Conservation (phyloP, 1,284 basidiomycete genomes). For the Porodaedalea pini region DNA sequence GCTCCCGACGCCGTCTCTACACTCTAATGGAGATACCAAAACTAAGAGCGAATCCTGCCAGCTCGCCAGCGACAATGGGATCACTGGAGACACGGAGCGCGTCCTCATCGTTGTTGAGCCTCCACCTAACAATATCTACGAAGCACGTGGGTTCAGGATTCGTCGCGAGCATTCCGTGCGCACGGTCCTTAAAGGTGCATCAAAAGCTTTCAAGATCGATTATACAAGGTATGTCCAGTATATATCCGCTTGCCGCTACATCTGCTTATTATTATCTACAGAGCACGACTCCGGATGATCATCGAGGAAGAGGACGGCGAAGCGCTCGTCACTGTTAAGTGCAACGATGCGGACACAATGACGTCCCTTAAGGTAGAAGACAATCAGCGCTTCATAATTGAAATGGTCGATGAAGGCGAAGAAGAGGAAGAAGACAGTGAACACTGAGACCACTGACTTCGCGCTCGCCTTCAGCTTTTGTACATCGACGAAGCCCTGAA, state of each 20-base stretch:
- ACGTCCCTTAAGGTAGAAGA: slow-evolving; percentile 8
- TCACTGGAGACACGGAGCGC: slow-evolving; percentile 2
- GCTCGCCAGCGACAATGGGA: background rate
- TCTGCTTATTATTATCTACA: background rate
- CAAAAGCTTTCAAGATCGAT: slow-evolving; percentile 15
- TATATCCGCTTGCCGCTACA: no score
- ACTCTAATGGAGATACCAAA: no score
- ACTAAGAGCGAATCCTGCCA: background rate
- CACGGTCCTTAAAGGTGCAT: slow-evolving; percentile 18
- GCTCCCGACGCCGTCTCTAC: no score
- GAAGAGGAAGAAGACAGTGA: slow-evolving; percentile 1
- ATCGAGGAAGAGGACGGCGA: slow-evolving; percentile 1
- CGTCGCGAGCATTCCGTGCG: slow-evolving; percentile 13
- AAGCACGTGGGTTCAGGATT: slow-evolving; percentile 16
- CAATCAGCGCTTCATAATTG: slow-evolving; percentile 5
- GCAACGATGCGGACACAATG: slow-evolving; percentile 10
- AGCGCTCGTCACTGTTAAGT: slow-evolving; percentile 7
- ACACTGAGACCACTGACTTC: background rate
- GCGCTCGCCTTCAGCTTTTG: no score
- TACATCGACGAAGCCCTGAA: no score
- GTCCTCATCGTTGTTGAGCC: slow-evolving; percentile 15
- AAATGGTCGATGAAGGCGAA: background rate
- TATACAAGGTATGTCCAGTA: slow-evolving; percentile 12
- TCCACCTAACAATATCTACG: background rate
- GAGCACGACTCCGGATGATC: slow-evolving; percentile 12